Conservation (phyloP, 2,329 filamentous ascomycete species). For the Scleromitrula shiraiana region DNA sequence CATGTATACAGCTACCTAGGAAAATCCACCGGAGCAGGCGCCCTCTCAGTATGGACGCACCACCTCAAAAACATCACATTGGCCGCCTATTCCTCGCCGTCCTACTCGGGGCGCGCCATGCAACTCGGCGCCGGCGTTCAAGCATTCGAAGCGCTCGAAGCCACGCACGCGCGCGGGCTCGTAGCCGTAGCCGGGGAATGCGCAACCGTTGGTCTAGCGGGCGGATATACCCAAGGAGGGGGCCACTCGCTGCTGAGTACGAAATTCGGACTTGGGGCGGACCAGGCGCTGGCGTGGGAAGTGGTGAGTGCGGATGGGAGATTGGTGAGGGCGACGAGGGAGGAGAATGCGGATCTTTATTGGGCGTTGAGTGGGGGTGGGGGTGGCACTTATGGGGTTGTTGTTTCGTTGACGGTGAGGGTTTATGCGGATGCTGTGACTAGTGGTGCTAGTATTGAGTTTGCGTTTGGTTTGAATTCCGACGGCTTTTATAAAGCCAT, state of each 20-base stretch:
- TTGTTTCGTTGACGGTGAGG: constrained; percentile 46
- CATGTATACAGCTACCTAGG: constrained; percentile 38
- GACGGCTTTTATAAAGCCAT: constrained; percentile 44
- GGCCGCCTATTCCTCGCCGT: constrained; percentile 32
- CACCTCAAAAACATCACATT: constrained; percentile 40
- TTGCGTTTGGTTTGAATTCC: constrained; percentile 28
- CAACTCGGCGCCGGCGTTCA: constrained; percentile 47
- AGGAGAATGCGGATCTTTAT: constrained; percentile 48
- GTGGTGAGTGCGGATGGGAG: constrained; percentile 46
- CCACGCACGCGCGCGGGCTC: constrained; percentile 35
- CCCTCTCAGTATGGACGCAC: constrained; percentile 50
- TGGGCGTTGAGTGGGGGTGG: constrained; percentile 57
- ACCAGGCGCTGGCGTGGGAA: constrained; percentile 49
- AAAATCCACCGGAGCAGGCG: constrained; percentile 53
- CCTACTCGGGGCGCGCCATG: constrained; percentile 44
- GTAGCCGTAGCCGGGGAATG: constrained; percentile 46
- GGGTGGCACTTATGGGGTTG: constrained; percentile 49
- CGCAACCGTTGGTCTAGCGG: constrained; percentile 48
- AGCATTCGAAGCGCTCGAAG: constrained; percentile 37
- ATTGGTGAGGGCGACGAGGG: constrained; percentile 39
- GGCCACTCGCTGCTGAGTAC: constrained; percentile 48
- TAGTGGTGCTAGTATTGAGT: constrained; percentile 38
- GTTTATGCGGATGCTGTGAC: constrained; percentile 38
- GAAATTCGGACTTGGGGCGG: constrained; percentile 49
- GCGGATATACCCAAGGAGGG: constrained; percentile 53